Evolutionary conservation across 1,284 basidiomycete species (phyloP).

Genomic region (Tilletia indica): DNA sequence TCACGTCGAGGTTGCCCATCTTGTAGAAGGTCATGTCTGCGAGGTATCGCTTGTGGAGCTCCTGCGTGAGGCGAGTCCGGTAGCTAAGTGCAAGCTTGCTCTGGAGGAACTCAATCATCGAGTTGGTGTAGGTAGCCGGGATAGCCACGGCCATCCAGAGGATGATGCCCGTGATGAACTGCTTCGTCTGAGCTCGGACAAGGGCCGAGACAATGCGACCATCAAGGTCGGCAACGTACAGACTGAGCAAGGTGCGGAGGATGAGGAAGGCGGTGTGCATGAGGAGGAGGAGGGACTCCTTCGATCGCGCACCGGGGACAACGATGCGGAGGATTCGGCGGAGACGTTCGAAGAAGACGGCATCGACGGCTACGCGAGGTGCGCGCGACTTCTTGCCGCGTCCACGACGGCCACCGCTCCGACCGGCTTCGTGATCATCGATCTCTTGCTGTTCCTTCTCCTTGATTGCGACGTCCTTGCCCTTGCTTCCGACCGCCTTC

Average conservation of each 20-base stretch:
- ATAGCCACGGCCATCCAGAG: conserved; percentile 91
- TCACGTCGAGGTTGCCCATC: conserved; percentile 64
- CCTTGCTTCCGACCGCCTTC: background rate
- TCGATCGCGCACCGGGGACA: conserved; percentile 78
- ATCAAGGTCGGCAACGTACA: conserved; percentile 94
- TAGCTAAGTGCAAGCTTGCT: conserved; percentile 90
- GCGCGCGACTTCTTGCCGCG: conserved; percentile 25
- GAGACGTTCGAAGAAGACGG: conserved; percentile 80
- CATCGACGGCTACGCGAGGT: conserved; percentile 70
- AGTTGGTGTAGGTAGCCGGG: conserved; percentile 60
- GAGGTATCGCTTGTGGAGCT: conserved; percentile 80
- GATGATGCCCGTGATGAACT: conserved; percentile 78
- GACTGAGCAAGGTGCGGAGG: conserved; percentile 80
- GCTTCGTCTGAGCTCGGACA: conserved; percentile 77
- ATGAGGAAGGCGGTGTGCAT: conserved; percentile 86
- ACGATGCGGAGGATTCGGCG: conserved; percentile 78
- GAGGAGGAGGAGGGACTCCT: conserved; percentile 79
- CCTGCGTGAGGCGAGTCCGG: conserved; percentile 78
- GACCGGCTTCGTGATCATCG: background rate
- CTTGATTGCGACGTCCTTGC: background rate
- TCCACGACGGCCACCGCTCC: background rate
- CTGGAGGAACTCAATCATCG: conserved; percentile 71
- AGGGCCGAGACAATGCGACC: conserved; percentile 88
- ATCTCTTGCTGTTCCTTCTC: background rate
- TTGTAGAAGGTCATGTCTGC: conserved; percentile 83